phyloP scores from a whole-genome alignment of 805 yeast species.

The Saccharomyces jurei region DNA sequence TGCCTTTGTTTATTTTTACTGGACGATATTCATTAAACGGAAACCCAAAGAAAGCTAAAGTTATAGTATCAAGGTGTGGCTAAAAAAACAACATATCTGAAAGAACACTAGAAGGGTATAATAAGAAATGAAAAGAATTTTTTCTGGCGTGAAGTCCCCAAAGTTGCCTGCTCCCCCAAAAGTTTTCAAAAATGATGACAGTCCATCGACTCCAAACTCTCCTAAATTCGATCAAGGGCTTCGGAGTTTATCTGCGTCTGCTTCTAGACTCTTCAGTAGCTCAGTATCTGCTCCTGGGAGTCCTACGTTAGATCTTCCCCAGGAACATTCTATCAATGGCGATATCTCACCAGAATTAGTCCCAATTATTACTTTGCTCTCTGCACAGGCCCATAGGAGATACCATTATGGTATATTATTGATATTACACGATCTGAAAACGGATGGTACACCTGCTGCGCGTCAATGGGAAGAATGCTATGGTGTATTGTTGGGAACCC shows the following conservation, averaged over 20 bases:
- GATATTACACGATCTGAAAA: slow-evolving; percentile 63
- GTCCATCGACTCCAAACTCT: slow-evolving; percentile 8
- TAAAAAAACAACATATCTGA: background rate
- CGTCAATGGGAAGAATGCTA: slow-evolving; percentile 89
- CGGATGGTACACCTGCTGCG: slow-evolving; percentile 80
- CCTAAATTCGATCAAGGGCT: slow-evolving; percentile 5
- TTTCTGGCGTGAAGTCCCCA: slow-evolving; percentile 22
- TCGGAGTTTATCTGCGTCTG: slow-evolving; percentile 16
- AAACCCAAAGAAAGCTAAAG: background rate
- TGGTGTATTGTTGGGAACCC: slow-evolving; percentile 85
- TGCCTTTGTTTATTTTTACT: background rate
- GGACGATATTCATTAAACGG: background rate
- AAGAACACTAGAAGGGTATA: background rate
- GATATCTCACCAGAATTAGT: slow-evolving; percentile 35
- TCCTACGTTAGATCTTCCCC: slow-evolving; percentile 5
- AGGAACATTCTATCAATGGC: slow-evolving; percentile 13
- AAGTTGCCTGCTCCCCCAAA: slow-evolving; percentile 23
- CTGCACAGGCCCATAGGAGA: slow-evolving; percentile 68
- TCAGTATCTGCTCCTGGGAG: slow-evolving; percentile 7
- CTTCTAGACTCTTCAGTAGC: slow-evolving; percentile 14
- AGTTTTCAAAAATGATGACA: slow-evolving; percentile 12
- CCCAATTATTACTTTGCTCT: slow-evolving; percentile 66
- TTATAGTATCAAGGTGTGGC: background rate
- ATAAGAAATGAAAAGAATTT: slow-evolving; percentile 20
- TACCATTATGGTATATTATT: slow-evolving; percentile 70